These are phyloP conservation scores for Plantago lanceolata DNA, from an alignment of 305 asterid genomes.

Conservation along the genomic window DNA sequence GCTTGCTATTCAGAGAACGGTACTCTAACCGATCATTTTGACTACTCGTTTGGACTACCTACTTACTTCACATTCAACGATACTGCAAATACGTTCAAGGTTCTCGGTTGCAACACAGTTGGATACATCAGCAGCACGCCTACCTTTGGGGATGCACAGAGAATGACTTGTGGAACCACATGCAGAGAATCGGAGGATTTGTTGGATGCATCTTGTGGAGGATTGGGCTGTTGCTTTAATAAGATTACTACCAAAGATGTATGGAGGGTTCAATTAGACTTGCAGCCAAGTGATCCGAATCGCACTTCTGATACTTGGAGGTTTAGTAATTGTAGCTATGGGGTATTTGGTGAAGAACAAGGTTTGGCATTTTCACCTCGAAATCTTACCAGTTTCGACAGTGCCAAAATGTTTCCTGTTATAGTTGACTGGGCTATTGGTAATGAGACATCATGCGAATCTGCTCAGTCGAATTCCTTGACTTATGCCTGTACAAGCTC, in stretches of 20 bases:
- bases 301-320: neutral
- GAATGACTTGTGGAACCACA: neutral
- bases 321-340: neutral
- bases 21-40: neutral
- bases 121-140: neutral
- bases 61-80: neutral
- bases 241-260: neutral
- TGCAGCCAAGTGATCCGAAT: neutral
- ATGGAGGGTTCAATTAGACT: neutral
- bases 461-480: neutral
- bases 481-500: neutral
- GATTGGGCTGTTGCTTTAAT: neutral
- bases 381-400: neutral
- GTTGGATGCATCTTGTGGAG: neutral
- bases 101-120: slow-evolving; percentile 11
- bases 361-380: neutral
- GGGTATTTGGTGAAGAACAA: neutral
- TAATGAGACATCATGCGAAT: neutral
- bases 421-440: slow-evolving; percentile 7
- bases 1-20: neutral
- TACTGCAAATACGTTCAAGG: slow-evolving; percentile 2
- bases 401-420: neutral
- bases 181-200: slow-evolving; percentile 1
- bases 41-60: neutral
- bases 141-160: neutral